Base-by-base conservation (phyloP, 352 stramenopile genomes). In the Phytophthora kernoviae region DNA sequence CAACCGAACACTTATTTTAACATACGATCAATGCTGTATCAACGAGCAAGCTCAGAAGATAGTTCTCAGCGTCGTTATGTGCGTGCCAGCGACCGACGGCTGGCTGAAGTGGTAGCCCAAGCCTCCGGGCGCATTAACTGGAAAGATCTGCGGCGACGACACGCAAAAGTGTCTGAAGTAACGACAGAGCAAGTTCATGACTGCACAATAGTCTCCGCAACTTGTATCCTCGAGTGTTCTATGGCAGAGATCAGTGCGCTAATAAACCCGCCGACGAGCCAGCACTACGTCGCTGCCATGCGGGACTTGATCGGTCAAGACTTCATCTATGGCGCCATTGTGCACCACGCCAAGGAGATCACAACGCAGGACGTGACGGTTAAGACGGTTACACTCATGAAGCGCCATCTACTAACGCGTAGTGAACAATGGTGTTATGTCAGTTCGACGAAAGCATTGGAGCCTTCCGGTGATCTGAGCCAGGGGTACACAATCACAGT, bases 391-490 rank as follows among this genome's bases (percentile, higher is more conserved):
- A 81, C 67, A 51, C 83, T 87, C 50, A 61, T 62, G 10, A 76
- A 73, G 22, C 49, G 74, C 9, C 69, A 79, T 52, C 48, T 79
- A 42, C 67, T 87, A 18, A 62, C 66, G 22, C 70, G 62, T 41
- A 79, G 74, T 54, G 73, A 87, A 34, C 69, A 87, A 46, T 84
- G 72, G 75, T 80, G 63, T 44, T 83, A 71, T 40, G 68, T 83
- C 14, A 68, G 62, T 53, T 62, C 60, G 7, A 45, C 72, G 2
- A 68, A 79, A 12, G 18, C 41, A 14, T 21, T 64, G 2, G 47
- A 75, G 17, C 10, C 22, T 1, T 20, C 5, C 6, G 48, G 55
- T 5, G 43, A 51, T 30, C 22, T 51, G 11, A 37, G 17, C 14
- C 17, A 61, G 4, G 70, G 70, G 12, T 86, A 82, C 30, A 62